Evolutionary conservation across 371 early-diverging fungal species (phyloP), one percentile per base, ranked within the genome.

Genomic region (Rhizopus sp.): DNA sequence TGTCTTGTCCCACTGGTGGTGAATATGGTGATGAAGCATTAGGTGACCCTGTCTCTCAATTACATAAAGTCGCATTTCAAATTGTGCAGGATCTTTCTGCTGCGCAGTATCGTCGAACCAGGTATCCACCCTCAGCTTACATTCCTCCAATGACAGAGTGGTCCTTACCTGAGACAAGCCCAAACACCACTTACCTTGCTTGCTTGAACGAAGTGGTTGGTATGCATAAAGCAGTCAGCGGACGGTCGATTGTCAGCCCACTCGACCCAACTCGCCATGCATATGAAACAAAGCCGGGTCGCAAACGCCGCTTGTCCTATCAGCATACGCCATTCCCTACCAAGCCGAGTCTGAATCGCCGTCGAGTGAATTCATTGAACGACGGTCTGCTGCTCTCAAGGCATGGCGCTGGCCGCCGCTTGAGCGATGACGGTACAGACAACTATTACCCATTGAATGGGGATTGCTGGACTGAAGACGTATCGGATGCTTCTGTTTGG

Each of bases 1-100:
- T 87, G 81, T 5, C 84, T 84, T 73, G 69, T 82, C 32, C 51
- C 6, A 60, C 60, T 9, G 77, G 80, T 38, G 80, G 80, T 3
- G 80, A 80, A 63, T 77, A 68, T 35, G 80, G 77, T 17, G 76
- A 81, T 56, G 82, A 81, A 53, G 68, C 70, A 0, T 39, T 80
- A 0, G 80, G 80, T 12, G 80, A 80, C 60, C 92, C 94, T 4
- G 90, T 96, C 0, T 91, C 92, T 9, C 95, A 94, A 68, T 75
- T 96, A 30, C 94, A 96, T 79, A 94, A 94, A 72, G 86, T 94
- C 3, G 92, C 93, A 1, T 91, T 96, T 64, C 89, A 94, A 70
- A 82, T 92, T 41, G 81, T 83, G 12, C 78, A 80, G 38, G 77
- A 78, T 42, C 70, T 75, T n/a, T 59, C 73, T 0, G 53, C 69